These are phyloP conservation scores for Chaetomium cochliodes DNA, from an alignment of 495 filamentous ascomycete genomes.

Conservation along the genomic window DNA sequence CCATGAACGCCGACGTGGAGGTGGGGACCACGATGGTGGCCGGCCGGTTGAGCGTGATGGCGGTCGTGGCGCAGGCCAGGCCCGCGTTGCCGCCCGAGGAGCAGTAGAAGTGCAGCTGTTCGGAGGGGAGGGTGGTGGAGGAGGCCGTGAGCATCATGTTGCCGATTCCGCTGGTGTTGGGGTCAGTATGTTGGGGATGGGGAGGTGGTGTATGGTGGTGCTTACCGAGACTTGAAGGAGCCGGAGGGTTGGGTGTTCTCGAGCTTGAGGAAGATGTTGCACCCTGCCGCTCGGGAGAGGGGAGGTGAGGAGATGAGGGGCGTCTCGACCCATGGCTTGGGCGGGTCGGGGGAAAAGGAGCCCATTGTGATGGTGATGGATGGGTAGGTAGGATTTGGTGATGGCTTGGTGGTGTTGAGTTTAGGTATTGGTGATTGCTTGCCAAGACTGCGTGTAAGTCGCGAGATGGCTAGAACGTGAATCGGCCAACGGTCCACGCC, in stretches of 20 bases:
- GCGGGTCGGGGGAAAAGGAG: slow-evolving; percentile 37
- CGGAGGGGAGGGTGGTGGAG: slow-evolving; percentile 29
- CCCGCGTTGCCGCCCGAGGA: slow-evolving; percentile 90
- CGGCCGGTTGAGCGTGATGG: slow-evolving; percentile 55
- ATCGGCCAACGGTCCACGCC: not conserved
- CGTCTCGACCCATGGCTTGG: slow-evolving; percentile 67
- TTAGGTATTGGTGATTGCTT: not conserved
- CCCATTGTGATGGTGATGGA: slow-evolving; percentile 35
- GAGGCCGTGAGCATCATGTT: slow-evolving; percentile 63
- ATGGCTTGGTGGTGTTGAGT: slow-evolving; percentile 8
- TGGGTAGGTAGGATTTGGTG: no score
- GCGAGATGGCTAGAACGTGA: slow-evolving; percentile 1
- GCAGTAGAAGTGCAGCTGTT: slow-evolving; percentile 75
- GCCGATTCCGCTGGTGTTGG: slow-evolving; percentile 61
- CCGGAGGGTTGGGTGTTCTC: slow-evolving; percentile 90
- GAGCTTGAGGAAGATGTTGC: slow-evolving; percentile 85
- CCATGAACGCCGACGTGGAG: slow-evolving; percentile 66
- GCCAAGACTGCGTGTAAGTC: not conserved
- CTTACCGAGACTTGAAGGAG: slow-evolving; percentile 84
- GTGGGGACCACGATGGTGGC: slow-evolving; percentile 81
- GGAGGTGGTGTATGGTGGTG: not conserved
- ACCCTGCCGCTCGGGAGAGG: slow-evolving; percentile 70
- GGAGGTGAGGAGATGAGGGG: slow-evolving; percentile 66
- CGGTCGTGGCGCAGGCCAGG: slow-evolving; percentile 82
- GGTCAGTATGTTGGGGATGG: not conserved